Evolutionary conservation across 257 asterid genomes (phyloP), one percentile per base, ranked within the genome.

Genomic region (Solanum verrucosum): DNA sequence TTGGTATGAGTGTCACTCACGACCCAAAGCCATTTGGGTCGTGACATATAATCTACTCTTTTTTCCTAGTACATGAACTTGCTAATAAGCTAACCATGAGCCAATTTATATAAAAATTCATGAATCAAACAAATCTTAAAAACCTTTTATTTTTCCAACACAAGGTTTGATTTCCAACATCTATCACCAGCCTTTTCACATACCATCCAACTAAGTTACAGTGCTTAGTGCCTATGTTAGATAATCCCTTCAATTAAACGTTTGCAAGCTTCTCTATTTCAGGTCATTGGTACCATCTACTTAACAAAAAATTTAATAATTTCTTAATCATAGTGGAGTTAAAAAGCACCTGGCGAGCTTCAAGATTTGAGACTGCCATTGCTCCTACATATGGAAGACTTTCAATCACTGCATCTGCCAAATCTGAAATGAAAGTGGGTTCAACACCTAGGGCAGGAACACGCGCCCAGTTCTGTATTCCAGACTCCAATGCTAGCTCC

Each of bases 321-420:
- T 85, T 44, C 59, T 85, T 46, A 18, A 67, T 67, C 40, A 85
- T 20, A 85, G 31, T 46, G 56, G 84, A 86, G 46, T 86, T 31
- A 33, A 31, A 81, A 77, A 67, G 88, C 85, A 97, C 99, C 98
- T 97, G 99, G 65, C 99, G 97, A 88, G 99, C 99, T 94, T 97
- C 99, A 34, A 97, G 96, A 89, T 97, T 97, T 27, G 99, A 96
- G 89, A 97, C 98, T 35, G 99, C 99, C 98, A 97, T 96, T 83
- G 99, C 99, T 86, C 99, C 99, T 70, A 97, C 99, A 89, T 96
- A 97, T 23, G 99, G 99, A 90, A 97, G 98, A 90, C 99, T 96
- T 93, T 95, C 99, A 88, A 97, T 94, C 82, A 97, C 99, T 56
- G 99, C 99, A 93, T 97, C 98, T 83, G 99, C 99, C 93, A 97